phyloP scores from a whole-genome alignment of 2,329 filamentous ascomycete genomes.

The Thelonectria olida region DNA sequence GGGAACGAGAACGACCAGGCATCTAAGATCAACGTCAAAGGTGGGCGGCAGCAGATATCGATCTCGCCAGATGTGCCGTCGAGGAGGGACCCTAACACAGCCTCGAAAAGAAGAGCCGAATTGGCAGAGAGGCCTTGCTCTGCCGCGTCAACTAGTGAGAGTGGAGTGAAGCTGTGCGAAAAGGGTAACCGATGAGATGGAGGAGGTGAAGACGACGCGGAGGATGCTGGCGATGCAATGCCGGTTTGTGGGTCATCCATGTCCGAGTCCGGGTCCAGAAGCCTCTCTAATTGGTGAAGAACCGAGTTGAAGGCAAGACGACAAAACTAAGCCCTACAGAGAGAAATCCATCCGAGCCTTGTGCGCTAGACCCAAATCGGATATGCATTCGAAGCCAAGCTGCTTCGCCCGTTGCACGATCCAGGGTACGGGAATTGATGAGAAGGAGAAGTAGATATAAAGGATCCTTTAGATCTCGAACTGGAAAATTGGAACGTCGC shows the following conservation, averaged over 20 bases:
- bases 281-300: background rate
- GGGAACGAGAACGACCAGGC: background rate
- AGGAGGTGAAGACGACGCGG: background rate
- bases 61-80: background rate
- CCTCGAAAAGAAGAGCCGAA: background rate
- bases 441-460: constrained; percentile 7
- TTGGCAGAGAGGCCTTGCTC: background rate
- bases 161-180: background rate
- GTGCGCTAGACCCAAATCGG: constrained; percentile 13
- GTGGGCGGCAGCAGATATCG: background rate
- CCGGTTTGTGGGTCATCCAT: constrained; percentile 11
- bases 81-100: background rate
- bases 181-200: background rate
- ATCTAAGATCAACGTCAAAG: no score
- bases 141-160: background rate
- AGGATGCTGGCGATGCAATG: background rate
- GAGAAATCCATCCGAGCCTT: constrained; percentile 13
- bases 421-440: background rate
- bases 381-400: constrained; percentile 6
- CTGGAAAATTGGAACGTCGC: background rate
- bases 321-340: constrained; percentile 17
- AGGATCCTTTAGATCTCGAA: background rate
- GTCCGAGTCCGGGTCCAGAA: background rate
- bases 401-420: background rate
- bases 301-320: no score